These are phyloP conservation scores for Fusarium temperatum DNA, from an alignment of 2,329 filamentous ascomycete species.

Conservation along the genomic window DNA sequence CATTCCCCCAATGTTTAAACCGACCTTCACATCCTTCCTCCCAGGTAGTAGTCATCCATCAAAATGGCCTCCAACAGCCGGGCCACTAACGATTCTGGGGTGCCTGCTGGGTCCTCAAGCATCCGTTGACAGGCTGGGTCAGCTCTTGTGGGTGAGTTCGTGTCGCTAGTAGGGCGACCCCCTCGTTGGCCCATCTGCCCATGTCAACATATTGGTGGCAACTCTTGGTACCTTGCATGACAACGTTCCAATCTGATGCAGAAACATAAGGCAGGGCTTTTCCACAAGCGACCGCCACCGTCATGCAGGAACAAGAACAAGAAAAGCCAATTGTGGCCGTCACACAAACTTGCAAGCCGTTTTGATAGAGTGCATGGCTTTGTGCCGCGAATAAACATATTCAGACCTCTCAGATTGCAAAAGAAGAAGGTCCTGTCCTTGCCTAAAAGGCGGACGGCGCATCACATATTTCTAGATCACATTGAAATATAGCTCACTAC, in stretches of 20 bases:
- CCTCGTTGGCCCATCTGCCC: constrained; percentile 4
- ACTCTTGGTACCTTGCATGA: constrained; percentile 42
- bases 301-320: constrained; percentile 45
- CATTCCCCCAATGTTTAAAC: neutral
- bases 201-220: constrained; percentile 18
- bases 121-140: constrained; percentile 22
- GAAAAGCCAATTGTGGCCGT: constrained; percentile 32
- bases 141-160: constrained; percentile 17
- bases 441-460: neutral
- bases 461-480: constrained; percentile 8
- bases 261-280: constrained; percentile 21
- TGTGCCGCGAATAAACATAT: constrained; percentile 11
- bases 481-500: neutral
- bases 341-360: constrained; percentile 22
- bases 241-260: constrained; percentile 33
- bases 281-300: constrained; percentile 33
- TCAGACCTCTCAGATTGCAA: neutral
- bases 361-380: constrained; percentile 12
- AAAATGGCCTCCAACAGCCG: constrained; percentile 24
- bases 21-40: neutral
- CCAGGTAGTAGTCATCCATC: neutral
- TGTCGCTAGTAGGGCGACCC: constrained; percentile 26
- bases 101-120: neutral
- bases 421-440: neutral
- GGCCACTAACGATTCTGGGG: constrained; percentile 23